Evolutionary conservation across 495 filamentous ascomycete species (phyloP).

Genomic region (Penicillium crystallinum): DNA sequence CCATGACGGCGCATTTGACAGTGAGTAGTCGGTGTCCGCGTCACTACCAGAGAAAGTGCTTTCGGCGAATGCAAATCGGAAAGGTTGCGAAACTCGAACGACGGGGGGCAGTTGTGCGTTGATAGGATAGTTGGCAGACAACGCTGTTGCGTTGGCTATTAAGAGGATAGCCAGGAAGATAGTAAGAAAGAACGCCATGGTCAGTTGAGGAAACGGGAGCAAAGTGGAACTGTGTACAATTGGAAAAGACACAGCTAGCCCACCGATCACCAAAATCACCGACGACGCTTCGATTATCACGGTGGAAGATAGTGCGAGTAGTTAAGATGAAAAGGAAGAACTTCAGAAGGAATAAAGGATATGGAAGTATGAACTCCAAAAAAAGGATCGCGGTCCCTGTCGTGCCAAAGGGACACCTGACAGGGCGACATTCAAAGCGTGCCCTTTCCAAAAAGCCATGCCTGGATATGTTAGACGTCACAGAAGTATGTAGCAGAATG

Average conservation of each 20-base stretch:
- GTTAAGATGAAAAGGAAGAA: slow-evolving; percentile 14
- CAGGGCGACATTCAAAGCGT: slow-evolving; percentile 33
- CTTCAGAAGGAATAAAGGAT: slow-evolving; percentile 10
- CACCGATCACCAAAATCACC: slow-evolving; percentile 10
- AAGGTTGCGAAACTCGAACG: slow-evolving; percentile 58
- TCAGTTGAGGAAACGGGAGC: slow-evolving; percentile 14
- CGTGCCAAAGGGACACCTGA: slow-evolving; percentile 30
- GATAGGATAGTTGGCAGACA: slow-evolving; percentile 57
- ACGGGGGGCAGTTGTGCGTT: slow-evolving; percentile 75
- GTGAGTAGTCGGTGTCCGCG: slow-evolving; percentile 53
- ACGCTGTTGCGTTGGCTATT: slow-evolving; percentile 39
- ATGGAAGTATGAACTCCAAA: slow-evolving; percentile 17
- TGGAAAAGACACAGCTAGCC: slow-evolving; percentile 14
- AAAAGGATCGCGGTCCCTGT: slow-evolving; percentile 21
- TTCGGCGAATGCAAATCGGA: slow-evolving; percentile 61
- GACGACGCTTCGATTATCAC: slow-evolving; percentile 4
- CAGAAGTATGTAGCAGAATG: slow-evolving; percentile 36
- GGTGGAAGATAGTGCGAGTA: slow-evolving; percentile 8
- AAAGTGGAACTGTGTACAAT: slow-evolving; percentile 8
- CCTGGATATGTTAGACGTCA: slow-evolving; percentile 45
- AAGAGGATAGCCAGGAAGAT: slow-evolving; percentile 30
- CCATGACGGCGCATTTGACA: slow-evolving; percentile 62
- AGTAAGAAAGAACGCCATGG: slow-evolving; percentile 30
- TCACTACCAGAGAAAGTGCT: slow-evolving; percentile 59
- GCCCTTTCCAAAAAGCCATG: slow-evolving; percentile 40